Evolutionary conservation across 2,329 filamentous ascomycete species (phyloP).

Genomic region (Penicillium sp.): DNA sequence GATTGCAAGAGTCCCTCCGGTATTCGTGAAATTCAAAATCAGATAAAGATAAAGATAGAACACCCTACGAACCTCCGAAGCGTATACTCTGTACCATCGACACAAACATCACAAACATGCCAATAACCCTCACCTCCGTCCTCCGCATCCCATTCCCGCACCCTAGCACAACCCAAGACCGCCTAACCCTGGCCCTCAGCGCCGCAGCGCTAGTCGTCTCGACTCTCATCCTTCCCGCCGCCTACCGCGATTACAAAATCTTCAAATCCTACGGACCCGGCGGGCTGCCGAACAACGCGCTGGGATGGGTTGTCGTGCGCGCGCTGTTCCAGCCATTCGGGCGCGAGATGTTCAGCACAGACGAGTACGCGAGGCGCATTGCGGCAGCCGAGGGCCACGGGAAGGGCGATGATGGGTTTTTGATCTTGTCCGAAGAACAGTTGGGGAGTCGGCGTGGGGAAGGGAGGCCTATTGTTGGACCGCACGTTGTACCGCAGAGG

Average conservation of each 20-base stretch:
- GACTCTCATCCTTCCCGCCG: slow-evolving; percentile 17
- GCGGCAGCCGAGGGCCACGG: slow-evolving; percentile 22
- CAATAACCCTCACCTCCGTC: slow-evolving; percentile 1
- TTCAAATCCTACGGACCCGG: slow-evolving; percentile 37
- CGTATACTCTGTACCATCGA: not conserved
- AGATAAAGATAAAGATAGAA: not conserved
- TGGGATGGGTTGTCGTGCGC: slow-evolving; percentile 33
- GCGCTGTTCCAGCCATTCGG: slow-evolving; percentile 24
- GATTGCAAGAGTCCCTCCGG: not conserved
- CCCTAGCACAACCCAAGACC: slow-evolving; percentile 6
- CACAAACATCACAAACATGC: slow-evolving; percentile 1
- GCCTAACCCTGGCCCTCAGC: slow-evolving; percentile 15
- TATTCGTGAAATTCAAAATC: not conserved
- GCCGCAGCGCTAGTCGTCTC: slow-evolving; percentile 14
- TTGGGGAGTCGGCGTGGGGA: slow-evolving; percentile 13
- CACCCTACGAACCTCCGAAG: not conserved
- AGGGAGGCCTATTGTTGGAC: slow-evolving; percentile 22
- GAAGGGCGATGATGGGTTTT: slow-evolving; percentile 16
- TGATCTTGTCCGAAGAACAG: slow-evolving; percentile 16
- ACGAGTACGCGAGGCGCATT: slow-evolving; percentile 24
- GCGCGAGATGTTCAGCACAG: slow-evolving; percentile 29
- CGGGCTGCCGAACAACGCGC: slow-evolving; percentile 34
- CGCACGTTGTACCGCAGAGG: slow-evolving; percentile 30
- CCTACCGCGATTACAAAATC: slow-evolving; percentile 34
- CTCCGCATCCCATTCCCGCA: slow-evolving; percentile 9